A percentile compares a stretch with the other conserved stretches of the same genome.
Conservation (phyloP, 1,284 basidiomycete species). For the Amylostereum chailletii region DNA sequence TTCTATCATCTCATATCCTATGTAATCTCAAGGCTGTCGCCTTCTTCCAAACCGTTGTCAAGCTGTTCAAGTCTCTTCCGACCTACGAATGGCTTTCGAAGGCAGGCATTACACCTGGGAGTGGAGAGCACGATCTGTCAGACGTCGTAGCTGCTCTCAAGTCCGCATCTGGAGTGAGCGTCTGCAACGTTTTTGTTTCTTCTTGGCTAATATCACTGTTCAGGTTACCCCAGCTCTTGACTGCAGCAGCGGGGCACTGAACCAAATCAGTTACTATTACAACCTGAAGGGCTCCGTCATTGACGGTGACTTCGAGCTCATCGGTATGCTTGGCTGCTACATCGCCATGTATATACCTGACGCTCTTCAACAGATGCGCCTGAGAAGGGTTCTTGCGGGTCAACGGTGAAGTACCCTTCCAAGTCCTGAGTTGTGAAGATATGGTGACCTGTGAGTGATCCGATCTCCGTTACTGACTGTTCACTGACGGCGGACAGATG, state of each 20-base stretch:
- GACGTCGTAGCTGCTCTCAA: conserved; percentile 47
- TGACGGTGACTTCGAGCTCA: conserved; percentile 54
- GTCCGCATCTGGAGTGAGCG: conserved; percentile 33
- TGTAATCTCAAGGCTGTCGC: conserved; percentile 46
- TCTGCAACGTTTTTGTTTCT: conserved; percentile 3
- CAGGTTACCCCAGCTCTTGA: conserved; percentile 46
- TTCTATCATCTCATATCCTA: not conserved
- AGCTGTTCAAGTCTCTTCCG: conserved; percentile 59
- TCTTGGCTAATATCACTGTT: conserved; percentile 3
- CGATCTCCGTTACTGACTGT: too few relatives aligned
- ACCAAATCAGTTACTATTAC: conserved; percentile 60
- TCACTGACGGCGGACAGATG: too few relatives aligned
- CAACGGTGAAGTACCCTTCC: conserved; percentile 51
- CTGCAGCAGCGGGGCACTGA: conserved; percentile 40
- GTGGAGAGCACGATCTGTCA: conserved; percentile 38
- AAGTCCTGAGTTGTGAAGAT: conserved; percentile 26
- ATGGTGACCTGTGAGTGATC: too few relatives aligned
- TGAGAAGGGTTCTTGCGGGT: conserved; percentile 39
- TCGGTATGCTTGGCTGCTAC: conserved; percentile 30
- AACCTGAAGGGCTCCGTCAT: conserved; percentile 57
- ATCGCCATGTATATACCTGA: not conserved
- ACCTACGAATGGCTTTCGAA: conserved; percentile 64
- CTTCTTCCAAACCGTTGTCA: conserved; percentile 62
- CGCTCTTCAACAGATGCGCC: conserved; percentile 38
- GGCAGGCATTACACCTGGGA: conserved; percentile 65